These are phyloP conservation scores for Dioscorea zingiberensis DNA, from an alignment of 106 monocot genomes.

Conservation along the genomic window DNA sequence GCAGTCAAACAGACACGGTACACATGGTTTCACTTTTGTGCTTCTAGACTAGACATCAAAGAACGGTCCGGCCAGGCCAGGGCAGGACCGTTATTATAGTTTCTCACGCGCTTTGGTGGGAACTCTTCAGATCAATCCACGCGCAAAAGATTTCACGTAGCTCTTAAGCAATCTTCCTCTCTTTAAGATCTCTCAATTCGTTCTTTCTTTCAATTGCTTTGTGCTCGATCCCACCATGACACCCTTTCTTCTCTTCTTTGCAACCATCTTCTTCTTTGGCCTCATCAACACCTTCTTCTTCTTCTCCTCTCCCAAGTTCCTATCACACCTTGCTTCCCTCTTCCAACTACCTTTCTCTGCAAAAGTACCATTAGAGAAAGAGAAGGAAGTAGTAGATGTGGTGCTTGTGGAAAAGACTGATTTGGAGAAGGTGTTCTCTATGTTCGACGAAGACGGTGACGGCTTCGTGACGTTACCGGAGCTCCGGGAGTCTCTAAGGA, in stretches of 20 bases:
- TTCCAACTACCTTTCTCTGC: background rate
- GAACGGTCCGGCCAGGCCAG: too few species aligned
- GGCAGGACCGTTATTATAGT: too few species aligned
- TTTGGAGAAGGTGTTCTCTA: constrained; percentile 25
- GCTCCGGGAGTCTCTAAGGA: constrained; percentile 30
- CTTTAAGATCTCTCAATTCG: too few species aligned
- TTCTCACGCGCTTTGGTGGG: too few species aligned
- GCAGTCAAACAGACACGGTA: too few species aligned
- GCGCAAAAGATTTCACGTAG: too few species aligned
- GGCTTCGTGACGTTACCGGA: constrained; percentile 48
- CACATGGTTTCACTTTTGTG: too few species aligned
- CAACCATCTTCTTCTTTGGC: constrained; percentile 15
- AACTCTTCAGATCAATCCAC: too few species aligned
- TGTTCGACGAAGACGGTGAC: constrained; percentile 46
- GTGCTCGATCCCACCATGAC: constrained; percentile 5
- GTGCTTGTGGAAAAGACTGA: background rate
- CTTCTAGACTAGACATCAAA: too few species aligned
- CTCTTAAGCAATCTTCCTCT: too few species aligned
- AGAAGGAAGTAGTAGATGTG: background rate
- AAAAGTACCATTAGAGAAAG: background rate
- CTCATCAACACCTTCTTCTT: constrained; percentile 23
- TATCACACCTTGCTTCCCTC: constrained; percentile 17
- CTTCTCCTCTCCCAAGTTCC: constrained; percentile 14
- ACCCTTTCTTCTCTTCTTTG: constrained; percentile 12
- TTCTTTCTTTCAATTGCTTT: too few species aligned